Evolutionary conservation across 352 stramenopile genomes (phyloP).

Genomic region (Globisporangium lucens): DNA sequence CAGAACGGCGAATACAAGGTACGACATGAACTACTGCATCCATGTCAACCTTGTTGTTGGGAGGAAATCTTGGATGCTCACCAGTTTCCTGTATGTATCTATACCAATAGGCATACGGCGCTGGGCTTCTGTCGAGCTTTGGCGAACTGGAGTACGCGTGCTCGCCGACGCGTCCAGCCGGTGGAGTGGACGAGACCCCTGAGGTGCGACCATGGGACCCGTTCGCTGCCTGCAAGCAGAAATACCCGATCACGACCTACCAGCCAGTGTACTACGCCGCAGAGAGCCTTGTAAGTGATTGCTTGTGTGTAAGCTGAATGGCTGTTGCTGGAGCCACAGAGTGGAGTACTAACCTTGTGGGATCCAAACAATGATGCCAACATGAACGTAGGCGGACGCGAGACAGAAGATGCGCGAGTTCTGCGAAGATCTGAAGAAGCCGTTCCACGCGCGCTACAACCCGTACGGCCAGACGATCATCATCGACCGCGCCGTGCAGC

Average conservation of each 20-base stretch:
- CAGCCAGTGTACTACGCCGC: constrained; percentile 97
- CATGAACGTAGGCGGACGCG: constrained; percentile 65
- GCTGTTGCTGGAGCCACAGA: not conserved
- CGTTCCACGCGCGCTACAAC: constrained; percentile 95
- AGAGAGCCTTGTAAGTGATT: constrained; percentile 83
- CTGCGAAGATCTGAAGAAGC: constrained; percentile 93
- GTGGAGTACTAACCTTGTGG: not conserved
- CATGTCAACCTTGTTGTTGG: not conserved
- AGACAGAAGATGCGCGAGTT: constrained; percentile 94
- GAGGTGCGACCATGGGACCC: constrained; percentile 94
- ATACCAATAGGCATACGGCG: constrained; percentile 86
- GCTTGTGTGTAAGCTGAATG: not conserved
- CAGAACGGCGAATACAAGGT: constrained; percentile 93
- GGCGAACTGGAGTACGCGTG: constrained; percentile 97
- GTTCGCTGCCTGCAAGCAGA: constrained; percentile 88
- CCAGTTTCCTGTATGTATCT: not conserved
- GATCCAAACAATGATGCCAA: not conserved
- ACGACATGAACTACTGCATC: not conserved
- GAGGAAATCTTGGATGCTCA: not conserved
- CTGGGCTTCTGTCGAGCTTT: constrained; percentile 96
- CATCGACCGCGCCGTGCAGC: constrained; percentile 68
- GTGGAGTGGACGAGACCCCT: constrained; percentile 59
- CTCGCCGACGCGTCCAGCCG: constrained; percentile 49
- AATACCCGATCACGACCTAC: constrained; percentile 98
- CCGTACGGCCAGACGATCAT: constrained; percentile 88